These are phyloP conservation scores for Fusarium denticulatum DNA, from an alignment of 2,329 filamentous ascomycete species.

Conservation along the genomic window DNA sequence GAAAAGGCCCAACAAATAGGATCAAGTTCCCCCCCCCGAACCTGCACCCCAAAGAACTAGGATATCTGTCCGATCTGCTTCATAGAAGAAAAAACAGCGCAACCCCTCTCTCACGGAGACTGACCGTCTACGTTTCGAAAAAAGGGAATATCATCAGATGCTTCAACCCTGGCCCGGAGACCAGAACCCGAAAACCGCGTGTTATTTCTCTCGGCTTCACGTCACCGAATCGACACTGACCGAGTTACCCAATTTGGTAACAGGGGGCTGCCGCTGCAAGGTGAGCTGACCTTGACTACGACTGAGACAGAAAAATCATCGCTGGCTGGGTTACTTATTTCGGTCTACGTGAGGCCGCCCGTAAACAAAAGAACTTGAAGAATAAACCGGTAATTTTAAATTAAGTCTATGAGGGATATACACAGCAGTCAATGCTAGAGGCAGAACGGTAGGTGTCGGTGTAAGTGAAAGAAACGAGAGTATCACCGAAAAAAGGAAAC, in stretches of 20 bases:
- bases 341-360: conserved; percentile 24
- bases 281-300: conserved; percentile 25
- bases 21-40: not conserved
- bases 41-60: conserved; percentile 19
- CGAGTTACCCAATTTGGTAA: conserved; percentile 17
- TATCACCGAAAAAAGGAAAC: conserved; percentile 30
- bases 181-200: conserved; percentile 30
- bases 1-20: conserved; percentile 21
- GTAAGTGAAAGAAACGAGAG: conserved; percentile 5
- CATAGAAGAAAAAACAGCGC: not conserved
- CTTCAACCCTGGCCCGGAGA: conserved; percentile 18
- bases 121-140: not conserved
- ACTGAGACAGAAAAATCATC: not conserved
- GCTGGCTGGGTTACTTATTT: not conserved
- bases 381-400: not conserved
- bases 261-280: not conserved
- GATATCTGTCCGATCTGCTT: conserved; percentile 14
- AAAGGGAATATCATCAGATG: conserved; percentile 18
- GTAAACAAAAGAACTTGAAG: not conserved
- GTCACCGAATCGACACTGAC: conserved; percentile 23
- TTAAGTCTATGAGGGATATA: conserved; percentile 27
- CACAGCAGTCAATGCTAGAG: conserved; percentile 23
- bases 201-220: conserved; percentile 24
- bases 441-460: conserved; percentile 23
- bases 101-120: not conserved